phyloP scores from a whole-genome alignment of 768 basidiomycete genomes.

The Boletus edulis region DNA sequence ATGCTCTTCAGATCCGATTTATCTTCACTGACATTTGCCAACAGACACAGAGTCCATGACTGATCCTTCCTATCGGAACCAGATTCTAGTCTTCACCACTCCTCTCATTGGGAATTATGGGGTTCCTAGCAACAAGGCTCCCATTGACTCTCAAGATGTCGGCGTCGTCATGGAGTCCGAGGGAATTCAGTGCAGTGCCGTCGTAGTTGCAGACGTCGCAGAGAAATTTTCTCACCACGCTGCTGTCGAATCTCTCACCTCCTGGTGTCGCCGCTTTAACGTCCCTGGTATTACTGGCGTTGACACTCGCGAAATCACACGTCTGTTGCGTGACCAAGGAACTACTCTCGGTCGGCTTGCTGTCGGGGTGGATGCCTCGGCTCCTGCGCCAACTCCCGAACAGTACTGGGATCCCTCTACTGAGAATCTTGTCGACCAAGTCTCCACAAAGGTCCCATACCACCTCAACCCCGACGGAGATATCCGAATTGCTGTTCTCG shows the following conservation, averaged over 20 bases:
- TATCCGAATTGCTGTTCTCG: slow-evolving; percentile 91
- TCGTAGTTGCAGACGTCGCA: slow-evolving; percentile 93
- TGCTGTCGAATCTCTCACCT: slow-evolving; percentile 88
- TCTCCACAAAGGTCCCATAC: slow-evolving; percentile 84
- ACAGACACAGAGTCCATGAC: slow-evolving; percentile 99
- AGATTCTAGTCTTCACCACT: slow-evolving; percentile 98
- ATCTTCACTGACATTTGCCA: slow-evolving; percentile 9
- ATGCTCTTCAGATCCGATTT: background rate
- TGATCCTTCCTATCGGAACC: slow-evolving; percentile 96
- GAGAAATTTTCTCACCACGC: slow-evolving; percentile 93
- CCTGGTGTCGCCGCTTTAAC: slow-evolving; percentile 89
- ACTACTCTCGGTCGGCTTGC: slow-evolving; percentile 93
- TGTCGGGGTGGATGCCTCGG: slow-evolving; percentile 67
- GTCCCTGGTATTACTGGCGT: slow-evolving; percentile 96
- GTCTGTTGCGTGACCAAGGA: slow-evolving; percentile 91
- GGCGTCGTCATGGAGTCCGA: slow-evolving; percentile 88
- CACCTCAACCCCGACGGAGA: slow-evolving; percentile 83
- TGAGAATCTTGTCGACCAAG: slow-evolving; percentile 93
- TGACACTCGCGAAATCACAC: slow-evolving; percentile 96
- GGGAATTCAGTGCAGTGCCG: slow-evolving; percentile 85
- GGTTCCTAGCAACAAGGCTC: slow-evolving; percentile 78
- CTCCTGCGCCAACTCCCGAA: slow-evolving; percentile 54
- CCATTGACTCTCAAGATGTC: slow-evolving; percentile 70
- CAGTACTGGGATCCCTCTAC: slow-evolving; percentile 91
- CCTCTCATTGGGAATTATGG: slow-evolving; percentile 99